Evolutionary conservation across 1,284 basidiomycete genomes (phyloP), one percentile per base, ranked within the genome.

Genomic region (Malassezia arunalokei): DNA sequence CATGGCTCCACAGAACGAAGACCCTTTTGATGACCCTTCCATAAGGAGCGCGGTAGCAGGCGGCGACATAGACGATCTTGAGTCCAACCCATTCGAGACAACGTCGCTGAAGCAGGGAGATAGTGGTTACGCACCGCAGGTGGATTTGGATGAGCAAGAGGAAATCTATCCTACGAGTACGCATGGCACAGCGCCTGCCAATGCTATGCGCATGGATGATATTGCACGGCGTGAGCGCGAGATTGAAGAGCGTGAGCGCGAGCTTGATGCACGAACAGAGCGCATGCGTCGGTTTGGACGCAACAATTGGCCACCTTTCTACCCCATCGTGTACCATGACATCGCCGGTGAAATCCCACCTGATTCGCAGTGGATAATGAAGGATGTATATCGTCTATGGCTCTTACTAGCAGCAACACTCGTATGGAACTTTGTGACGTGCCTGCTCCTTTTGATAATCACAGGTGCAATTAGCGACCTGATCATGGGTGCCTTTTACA

Each of bases 221-320:
- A 73, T 91, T 11, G 79, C 78, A 48, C 79, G 79, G 53, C 78
- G 87, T 47, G 88, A 90, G 75, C 78, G 77, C 43, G 86, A 90
- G 64, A 77, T 91, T n/a, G 82, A 83, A 66, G 77, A 82, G 57
- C 77, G 87, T 60, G 87, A 89, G 72, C 75, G 78, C 30, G 83
- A 87, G 54, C 78, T 89, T 48, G 78, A 70, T 17, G 61, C 64
- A 12, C 63, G 73, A 37, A 71, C 74, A 15, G 84, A 87, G 40
- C 79, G 85, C 65, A 81, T 91, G 56, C 79, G 84, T 63, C 79
- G 76, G 55, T 82, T 86, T 70, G 88, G 88, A 37, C 81, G 83
- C 60, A 90, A 85, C 73, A 92, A 92, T 74, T 92, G 85, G 83
- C 88, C 88, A 17, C 81, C 81, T 17, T 87, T 91, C 79, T 90